Base-by-base conservation (phyloP, 1,139 yeast genomes). In the Lodderomyces orthopsilosis region DNA sequence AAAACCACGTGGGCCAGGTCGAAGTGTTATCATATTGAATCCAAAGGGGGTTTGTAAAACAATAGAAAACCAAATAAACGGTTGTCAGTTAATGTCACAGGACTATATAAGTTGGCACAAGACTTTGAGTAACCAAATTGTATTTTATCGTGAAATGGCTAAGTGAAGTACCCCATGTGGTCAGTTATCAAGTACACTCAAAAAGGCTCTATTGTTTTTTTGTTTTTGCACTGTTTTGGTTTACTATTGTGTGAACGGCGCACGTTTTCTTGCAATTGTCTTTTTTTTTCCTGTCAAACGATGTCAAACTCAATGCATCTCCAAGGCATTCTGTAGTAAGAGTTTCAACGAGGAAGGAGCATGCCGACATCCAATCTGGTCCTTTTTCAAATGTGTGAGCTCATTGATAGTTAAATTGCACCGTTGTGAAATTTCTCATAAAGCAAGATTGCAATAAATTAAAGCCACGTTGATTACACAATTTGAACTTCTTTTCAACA, bases 51-150 rank as follows among this genome's bases (percentile, higher is more conserved):
- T n/a, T n/a, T n/a, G n/a, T n/a, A n/a, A 27, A 27, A 27, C 32
- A 27, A 27, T 27, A 27, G 32, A n/a, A n/a, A 5, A 27, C 6
- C 8, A n/a, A 27, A n/a, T n/a, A n/a, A 5, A 6, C 32, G 14
- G 32, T 27, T 27, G 32, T 27, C 32, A 27, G 8, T 27, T 27
- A 15, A n/a, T 27, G 32, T 27, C 32, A 27, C 32, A 27, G 32
- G 32, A 27, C 32, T n/a, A n/a, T 3, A 4, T 12, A 24, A 6
- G 4, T 12, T 21, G n/a, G n/a, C 14, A n/a, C 32, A 27, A n/a
- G 32, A n/a, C 17, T 27, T 27, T 27, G 14, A 5, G 4, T n/a
- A 27, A 27, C 4, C 8, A 24, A 24, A 8, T 24, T 8, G n/a
- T 8, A 24, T 10, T 24, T 24, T 10, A 8, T 8, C 9, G 27